Conservation (phyloP, 1,284 basidiomycete species). For the Pseudozyma sp. region DNA sequence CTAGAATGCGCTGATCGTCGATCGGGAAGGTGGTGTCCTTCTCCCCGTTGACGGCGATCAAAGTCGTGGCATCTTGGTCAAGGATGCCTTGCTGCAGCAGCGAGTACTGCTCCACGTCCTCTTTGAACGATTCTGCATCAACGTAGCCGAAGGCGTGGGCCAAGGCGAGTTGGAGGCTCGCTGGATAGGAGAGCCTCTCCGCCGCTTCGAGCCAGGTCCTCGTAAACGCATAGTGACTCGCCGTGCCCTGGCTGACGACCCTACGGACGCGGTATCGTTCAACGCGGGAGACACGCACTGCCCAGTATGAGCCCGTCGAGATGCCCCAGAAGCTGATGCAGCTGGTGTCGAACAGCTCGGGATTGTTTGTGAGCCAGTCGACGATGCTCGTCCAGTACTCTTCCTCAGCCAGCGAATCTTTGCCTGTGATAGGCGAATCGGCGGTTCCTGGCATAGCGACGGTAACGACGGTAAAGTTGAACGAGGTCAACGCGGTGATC, state of each 20-base stretch:
- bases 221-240: constrained; percentile 45
- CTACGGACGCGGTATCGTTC: constrained; percentile 18
- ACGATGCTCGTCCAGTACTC: constrained; percentile 37
- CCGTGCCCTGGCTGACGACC: constrained; percentile 44
- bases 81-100: constrained; percentile 39
- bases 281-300: constrained; percentile 28
- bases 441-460: constrained; percentile 46
- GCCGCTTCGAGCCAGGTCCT: constrained; percentile 43
- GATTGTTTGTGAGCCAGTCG: constrained; percentile 37
- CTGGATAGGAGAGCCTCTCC: constrained; percentile 39
- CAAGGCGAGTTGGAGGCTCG: constrained; percentile 38
- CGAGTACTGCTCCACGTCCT: constrained; percentile 33
- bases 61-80: constrained; percentile 19
- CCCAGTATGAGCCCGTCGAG: constrained; percentile 46
- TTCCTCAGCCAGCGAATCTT: constrained; percentile 9
- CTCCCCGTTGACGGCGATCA: constrained; percentile 42
- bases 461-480: constrained; percentile 20
- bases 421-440: constrained; percentile 43
- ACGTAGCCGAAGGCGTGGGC: constrained; percentile 35
- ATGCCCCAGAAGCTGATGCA: constrained; percentile 47
- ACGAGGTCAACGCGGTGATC: constrained; percentile 15
- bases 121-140: constrained; percentile 30
- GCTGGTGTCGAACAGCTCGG: constrained; percentile 11
- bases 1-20: constrained; percentile 43
- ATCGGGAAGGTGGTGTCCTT: constrained; percentile 49